Percentiles rank a stretch among this genome's conserved stretches.
These are phyloP conservation scores for Dioszegia hungarica DNA, from an alignment of 768 basidiomycete species.

Conservation along the genomic window DNA sequence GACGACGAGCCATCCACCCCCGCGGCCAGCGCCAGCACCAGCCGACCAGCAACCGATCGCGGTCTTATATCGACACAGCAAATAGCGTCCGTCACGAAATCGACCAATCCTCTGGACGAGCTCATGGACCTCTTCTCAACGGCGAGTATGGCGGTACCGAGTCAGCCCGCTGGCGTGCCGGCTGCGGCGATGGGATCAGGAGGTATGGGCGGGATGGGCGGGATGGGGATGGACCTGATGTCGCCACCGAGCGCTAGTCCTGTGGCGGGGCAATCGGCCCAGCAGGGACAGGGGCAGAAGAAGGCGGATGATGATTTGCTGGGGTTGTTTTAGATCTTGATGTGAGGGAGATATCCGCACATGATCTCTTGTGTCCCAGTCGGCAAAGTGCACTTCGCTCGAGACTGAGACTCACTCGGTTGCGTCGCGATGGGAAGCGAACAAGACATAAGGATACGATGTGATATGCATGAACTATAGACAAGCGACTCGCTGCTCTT, in stretches of 20 bases:
- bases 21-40: neutral
- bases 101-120: constrained; percentile 85
- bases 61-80: constrained; percentile 31
- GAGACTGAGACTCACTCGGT: too few relatives aligned
- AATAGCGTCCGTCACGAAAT: constrained; percentile 58
- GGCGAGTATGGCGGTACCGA: constrained; percentile 32
- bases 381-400: too few relatives aligned
- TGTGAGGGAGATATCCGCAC: too few relatives aligned
- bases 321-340: constrained; percentile 57
- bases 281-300: neutral
- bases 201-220: constrained; percentile 1
- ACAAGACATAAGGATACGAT: too few relatives aligned
- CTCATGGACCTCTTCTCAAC: constrained; percentile 85
- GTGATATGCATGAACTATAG: too few relatives aligned
- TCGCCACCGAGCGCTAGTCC: constrained; percentile 49
- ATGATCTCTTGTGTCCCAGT: too few relatives aligned
- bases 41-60: constrained; percentile 49
- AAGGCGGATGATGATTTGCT: constrained; percentile 55
- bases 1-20: constrained; percentile 62
- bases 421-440: too few relatives aligned
- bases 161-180: constrained; percentile 14
- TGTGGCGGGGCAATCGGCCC: constrained; percentile 38
- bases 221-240: constrained; percentile 14
- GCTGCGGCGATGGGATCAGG: neutral
- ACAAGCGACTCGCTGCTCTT: too few relatives aligned